Percentiles rank a stretch among this genome's conserved stretches.
phyloP scores from a whole-genome alignment of 2,329 filamentous ascomycete genomes.

The Pyrenophora teres region DNA sequence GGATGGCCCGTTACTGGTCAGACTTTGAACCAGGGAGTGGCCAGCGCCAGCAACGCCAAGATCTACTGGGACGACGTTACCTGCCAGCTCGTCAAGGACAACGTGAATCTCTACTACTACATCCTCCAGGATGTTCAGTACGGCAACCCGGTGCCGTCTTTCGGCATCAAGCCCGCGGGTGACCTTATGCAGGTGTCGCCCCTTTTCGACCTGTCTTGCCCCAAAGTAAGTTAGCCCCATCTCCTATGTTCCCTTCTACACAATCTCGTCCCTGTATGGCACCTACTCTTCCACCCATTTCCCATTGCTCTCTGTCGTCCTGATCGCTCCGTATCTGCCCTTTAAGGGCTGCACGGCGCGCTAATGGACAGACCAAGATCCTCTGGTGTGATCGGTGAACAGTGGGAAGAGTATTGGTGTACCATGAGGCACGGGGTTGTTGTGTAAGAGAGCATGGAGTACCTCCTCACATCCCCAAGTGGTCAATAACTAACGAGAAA shows the following conservation, averaged over 20 bases:
- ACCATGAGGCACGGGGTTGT: constrained; percentile 10
- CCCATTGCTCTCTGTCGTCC: constrained; percentile 11
- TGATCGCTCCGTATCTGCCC: constrained; percentile 18
- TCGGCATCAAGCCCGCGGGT: constrained; percentile 67
- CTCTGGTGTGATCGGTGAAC: neutral
- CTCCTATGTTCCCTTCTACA: constrained; percentile 17
- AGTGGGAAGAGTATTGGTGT: constrained; percentile 17
- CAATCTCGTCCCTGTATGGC: constrained; percentile 27
- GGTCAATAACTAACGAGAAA: neutral
- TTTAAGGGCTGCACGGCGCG: constrained; percentile 28
- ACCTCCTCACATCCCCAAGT: too few relatives aligned
- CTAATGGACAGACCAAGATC: constrained; percentile 32
- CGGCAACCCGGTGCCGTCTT: constrained; percentile 67
- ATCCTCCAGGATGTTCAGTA: constrained; percentile 70
- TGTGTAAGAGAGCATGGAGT: constrained; percentile 18
- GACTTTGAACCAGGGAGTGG: constrained; percentile 62
- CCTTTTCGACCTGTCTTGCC: constrained; percentile 45
- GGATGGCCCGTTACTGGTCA: constrained; percentile 80
- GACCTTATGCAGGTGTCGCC: constrained; percentile 38
- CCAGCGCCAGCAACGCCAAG: constrained; percentile 71
- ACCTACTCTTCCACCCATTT: constrained; percentile 2
- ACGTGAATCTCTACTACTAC: constrained; percentile 69
- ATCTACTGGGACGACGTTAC: constrained; percentile 81
- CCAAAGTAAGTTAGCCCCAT: constrained; percentile 34
- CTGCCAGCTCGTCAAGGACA: constrained; percentile 67